A percentile compares a stretch with the other conserved stretches of the same genome.
These are phyloP conservation scores for Candolleomyces eurysporus DNA, from an alignment of 768 basidiomycete genomes.

Conservation along the genomic window DNA sequence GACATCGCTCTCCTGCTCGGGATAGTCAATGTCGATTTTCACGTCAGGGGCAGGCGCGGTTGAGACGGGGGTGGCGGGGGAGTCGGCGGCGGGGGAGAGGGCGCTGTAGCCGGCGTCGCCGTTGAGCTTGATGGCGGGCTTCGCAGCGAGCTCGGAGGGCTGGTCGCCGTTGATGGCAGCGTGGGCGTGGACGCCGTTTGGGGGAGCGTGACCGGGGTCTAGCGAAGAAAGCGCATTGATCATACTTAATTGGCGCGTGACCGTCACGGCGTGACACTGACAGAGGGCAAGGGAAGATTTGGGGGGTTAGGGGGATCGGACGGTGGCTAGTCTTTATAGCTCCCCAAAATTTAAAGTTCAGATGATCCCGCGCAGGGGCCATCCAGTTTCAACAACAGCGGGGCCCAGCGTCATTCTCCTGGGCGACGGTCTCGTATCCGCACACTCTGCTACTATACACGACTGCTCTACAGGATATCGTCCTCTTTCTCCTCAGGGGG, in stretches of 20 bases:
- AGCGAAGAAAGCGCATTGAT: slow-evolving; percentile 15
- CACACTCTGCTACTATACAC: slow-evolving; percentile 14
- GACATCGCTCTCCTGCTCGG: slow-evolving; percentile 66
- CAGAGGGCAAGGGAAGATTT: slow-evolving; percentile 61
- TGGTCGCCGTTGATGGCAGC: slow-evolving; percentile 28
- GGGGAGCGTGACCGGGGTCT: slow-evolving; percentile 35
- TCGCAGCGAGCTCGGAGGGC: slow-evolving; percentile 29
- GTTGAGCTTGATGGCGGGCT: slow-evolving; percentile 34
- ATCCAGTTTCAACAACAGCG: slow-evolving; percentile 39
- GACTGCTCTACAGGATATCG: slow-evolving; percentile 25
- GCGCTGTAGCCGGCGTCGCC: slow-evolving; percentile 30
- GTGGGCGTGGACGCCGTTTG: slow-evolving; percentile 44
- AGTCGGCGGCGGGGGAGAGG: slow-evolving; percentile 45
- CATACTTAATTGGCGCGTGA: slow-evolving; percentile 70
- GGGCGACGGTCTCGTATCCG: slow-evolving; percentile 16
- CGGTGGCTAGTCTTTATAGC: slow-evolving; percentile 79
- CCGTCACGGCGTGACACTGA: slow-evolving; percentile 66
- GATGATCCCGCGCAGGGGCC: slow-evolving; percentile 78
- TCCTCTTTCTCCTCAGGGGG: slow-evolving; percentile 59
- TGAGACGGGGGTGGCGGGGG: slow-evolving; percentile 62
- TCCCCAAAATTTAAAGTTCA: slow-evolving; percentile 77
- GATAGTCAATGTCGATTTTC: slow-evolving; percentile 62
- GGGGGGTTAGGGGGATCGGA: slow-evolving; percentile 71
- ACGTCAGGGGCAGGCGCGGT: slow-evolving; percentile 46
- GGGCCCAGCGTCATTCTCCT: slow-evolving; percentile 19